phyloP scores from a whole-genome alignment of 2,329 filamentous ascomycete genomes.

The Aureobasidium musti region DNA sequence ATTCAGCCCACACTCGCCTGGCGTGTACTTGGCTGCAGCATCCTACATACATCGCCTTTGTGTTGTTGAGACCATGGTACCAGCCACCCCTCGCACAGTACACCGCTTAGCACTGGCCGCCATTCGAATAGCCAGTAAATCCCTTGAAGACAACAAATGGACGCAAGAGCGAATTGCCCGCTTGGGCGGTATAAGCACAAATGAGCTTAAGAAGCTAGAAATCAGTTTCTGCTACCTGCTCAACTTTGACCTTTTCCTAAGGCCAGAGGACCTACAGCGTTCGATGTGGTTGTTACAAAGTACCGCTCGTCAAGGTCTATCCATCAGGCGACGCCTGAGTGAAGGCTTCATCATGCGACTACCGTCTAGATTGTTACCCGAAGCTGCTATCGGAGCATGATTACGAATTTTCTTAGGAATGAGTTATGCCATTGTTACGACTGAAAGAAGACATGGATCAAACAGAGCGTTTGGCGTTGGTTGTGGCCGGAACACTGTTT shows the following conservation, averaged over 20 bases:
- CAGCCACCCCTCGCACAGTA: slow-evolving; percentile 79
- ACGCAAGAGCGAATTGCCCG: slow-evolving; percentile 79
- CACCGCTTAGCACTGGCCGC: slow-evolving; percentile 84
- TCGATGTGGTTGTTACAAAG: slow-evolving; percentile 42
- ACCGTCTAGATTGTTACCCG: slow-evolving; percentile 32
- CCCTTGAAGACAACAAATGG: slow-evolving; percentile 88
- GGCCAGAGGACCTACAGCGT: slow-evolving; percentile 38
- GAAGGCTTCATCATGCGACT: slow-evolving; percentile 40
- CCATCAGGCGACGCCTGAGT: slow-evolving; percentile 34
- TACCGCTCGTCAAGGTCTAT: slow-evolving; percentile 38
- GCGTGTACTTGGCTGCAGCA: slow-evolving; percentile 86
- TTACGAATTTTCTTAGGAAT: background rate
- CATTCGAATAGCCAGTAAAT: slow-evolving; percentile 87
- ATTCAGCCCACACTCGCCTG: slow-evolving; percentile 91
- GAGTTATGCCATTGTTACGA: slow-evolving; percentile 11
- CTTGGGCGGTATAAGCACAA: slow-evolving; percentile 83
- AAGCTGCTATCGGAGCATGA: slow-evolving; percentile 24
- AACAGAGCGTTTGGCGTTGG: slow-evolving; percentile 21
- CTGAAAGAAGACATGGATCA: background rate
- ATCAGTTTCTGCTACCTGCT: slow-evolving; percentile 69
- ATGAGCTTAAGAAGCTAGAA: slow-evolving; percentile 80
- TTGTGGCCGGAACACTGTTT: background rate
- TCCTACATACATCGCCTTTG: slow-evolving; percentile 83
- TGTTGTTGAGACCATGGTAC: slow-evolving; percentile 71
- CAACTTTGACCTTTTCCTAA: slow-evolving; percentile 69